These are phyloP conservation scores for Citrullus mucosospermus DNA, from an alignment of 306 rosid species.

Conservation along the genomic window DNA sequence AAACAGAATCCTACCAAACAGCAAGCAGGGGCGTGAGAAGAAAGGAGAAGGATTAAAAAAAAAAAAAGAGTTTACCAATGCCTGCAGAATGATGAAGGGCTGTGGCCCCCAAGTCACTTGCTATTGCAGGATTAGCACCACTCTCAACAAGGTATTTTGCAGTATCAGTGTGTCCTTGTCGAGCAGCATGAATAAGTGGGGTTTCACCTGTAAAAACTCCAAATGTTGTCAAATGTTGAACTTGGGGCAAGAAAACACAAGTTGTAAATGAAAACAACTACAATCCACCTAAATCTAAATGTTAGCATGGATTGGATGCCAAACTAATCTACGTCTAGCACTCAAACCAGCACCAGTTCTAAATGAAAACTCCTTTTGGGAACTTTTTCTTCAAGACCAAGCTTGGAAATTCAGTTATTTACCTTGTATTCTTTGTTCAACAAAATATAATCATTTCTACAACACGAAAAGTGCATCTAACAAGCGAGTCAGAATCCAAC, in stretches of 20 bases:
- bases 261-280: not conserved
- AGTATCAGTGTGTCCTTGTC: conserved; percentile 62
- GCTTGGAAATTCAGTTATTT: not conserved
- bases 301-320: not conserved
- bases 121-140: conserved; percentile 52
- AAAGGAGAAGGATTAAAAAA: not conserved
- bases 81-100: conserved; percentile 88
- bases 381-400: not conserved
- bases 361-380: not conserved
- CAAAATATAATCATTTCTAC: not conserved
- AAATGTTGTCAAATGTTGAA: not conserved
- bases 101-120: conserved; percentile 78
- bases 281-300: not conserved
- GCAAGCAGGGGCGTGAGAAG: not conserved
- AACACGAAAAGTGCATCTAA: not conserved
- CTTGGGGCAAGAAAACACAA: not conserved
- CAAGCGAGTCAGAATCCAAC: not conserved
- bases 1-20: not conserved
- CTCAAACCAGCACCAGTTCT: not conserved
- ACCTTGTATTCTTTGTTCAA: not conserved
- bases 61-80: conserved; percentile 32
- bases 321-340: not conserved
- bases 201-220: conserved; percentile 46
- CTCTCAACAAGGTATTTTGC: conserved; percentile 58
- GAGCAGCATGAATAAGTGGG: conserved; percentile 86